These are phyloP conservation scores for Silene conica DNA, from an alignment of 148 eudicot genomes.

Conservation along the genomic window DNA sequence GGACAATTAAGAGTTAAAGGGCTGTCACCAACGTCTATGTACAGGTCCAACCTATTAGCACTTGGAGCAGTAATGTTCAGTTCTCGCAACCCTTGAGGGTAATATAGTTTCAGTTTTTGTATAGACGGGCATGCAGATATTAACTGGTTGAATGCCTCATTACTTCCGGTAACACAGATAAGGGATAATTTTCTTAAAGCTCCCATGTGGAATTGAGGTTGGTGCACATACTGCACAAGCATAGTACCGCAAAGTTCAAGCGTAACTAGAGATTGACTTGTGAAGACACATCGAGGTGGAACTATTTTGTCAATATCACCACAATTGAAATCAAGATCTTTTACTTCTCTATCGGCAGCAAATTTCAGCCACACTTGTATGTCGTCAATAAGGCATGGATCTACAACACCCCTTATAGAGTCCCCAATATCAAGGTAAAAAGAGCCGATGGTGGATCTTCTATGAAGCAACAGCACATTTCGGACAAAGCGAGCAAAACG, in stretches of 20 bases:
- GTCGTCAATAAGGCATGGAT: not conserved
- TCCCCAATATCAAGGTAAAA: not conserved
- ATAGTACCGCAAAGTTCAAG: not conserved
- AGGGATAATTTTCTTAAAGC: not conserved
- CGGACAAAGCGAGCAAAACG: not conserved
- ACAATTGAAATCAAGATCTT: not conserved
- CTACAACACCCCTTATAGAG: not conserved
- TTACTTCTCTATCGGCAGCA: slow-evolving; percentile 1
- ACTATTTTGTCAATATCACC: not conserved
- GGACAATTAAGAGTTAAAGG: slow-evolving; percentile 3
- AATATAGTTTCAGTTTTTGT: not conserved
- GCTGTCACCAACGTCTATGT: not conserved
- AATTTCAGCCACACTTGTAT: slow-evolving; percentile 1
- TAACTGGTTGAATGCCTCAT: not conserved
- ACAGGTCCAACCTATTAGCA: not conserved
- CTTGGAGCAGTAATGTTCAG: slow-evolving; percentile 1
- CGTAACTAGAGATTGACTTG: slow-evolving; percentile 5
- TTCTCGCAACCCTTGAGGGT: not conserved
- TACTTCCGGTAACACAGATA: not conserved
- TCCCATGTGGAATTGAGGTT: not conserved
- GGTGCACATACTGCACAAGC: not conserved
- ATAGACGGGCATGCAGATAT: slow-evolving; percentile 12
- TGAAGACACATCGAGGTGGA: not conserved
- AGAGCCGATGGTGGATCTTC: not conserved
- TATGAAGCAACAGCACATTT: slow-evolving; percentile 6